A percentile compares a stretch with the other conserved stretches of the same genome.
These are phyloP conservation scores for Sporisorium iseilematis-ciliati DNA, from an alignment of 1,284 basidiomycete species.

Conservation along the genomic window DNA sequence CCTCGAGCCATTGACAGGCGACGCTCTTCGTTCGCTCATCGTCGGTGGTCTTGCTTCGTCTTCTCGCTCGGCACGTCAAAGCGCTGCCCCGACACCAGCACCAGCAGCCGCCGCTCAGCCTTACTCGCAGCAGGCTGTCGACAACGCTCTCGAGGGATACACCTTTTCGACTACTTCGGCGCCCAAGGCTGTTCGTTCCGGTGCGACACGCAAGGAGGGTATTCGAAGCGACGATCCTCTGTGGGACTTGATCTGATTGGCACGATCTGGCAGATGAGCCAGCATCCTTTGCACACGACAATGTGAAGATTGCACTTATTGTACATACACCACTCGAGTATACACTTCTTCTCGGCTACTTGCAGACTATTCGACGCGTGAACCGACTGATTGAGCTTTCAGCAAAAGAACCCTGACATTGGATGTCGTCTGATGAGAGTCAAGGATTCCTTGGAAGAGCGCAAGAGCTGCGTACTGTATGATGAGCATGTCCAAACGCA, in stretches of 20 bases:
- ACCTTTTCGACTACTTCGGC: slow-evolving; percentile 24
- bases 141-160: slow-evolving; percentile 34
- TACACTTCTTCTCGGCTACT: background rate
- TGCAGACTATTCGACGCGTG: background rate
- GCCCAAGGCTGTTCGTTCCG: slow-evolving; percentile 14
- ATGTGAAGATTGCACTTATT: background rate
- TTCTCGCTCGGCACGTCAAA: slow-evolving; percentile 22
- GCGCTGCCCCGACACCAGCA: slow-evolving; percentile 18
- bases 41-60: slow-evolving; percentile 50
- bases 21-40: slow-evolving; percentile 53
- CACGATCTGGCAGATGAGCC: background rate
- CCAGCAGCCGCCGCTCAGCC: slow-evolving; percentile 12
- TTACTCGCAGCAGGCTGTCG: slow-evolving; percentile 35
- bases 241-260: slow-evolving; percentile 46
- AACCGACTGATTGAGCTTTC: background rate
- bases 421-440: too few species aligned
- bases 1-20: slow-evolving; percentile 43
- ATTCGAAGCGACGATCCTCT: slow-evolving; percentile 49
- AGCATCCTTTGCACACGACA: slow-evolving; percentile 11
- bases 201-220: slow-evolving; percentile 43
- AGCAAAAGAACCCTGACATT: too few species aligned
- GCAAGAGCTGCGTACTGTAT: too few species aligned
- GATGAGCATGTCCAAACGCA: too few species aligned
- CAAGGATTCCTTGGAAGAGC: too few species aligned
- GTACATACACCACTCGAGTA: slow-evolving; percentile 13